Evolutionary conservation across 495 filamentous ascomycete genomes (phyloP).

Genomic region (Symbiotaphrina buchneri): DNA sequence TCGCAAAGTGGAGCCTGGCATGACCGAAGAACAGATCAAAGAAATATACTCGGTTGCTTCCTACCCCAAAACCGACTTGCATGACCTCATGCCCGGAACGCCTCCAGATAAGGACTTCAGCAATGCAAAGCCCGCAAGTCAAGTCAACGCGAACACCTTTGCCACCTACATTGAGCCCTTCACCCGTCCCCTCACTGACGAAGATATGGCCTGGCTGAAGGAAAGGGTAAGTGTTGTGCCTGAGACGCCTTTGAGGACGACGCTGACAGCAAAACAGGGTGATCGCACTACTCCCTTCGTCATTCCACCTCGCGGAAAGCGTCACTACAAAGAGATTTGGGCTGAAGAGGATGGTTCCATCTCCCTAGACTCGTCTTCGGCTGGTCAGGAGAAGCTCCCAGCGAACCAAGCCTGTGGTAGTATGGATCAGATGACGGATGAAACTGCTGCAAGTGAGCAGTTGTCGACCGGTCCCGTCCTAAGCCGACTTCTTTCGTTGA

Average conservation of each 20-base stretch:
- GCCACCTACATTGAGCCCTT: slow-evolving; percentile 73
- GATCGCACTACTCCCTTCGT: slow-evolving; percentile 66
- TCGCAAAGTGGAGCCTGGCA: slow-evolving; percentile 37
- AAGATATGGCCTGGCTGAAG: slow-evolving; percentile 82
- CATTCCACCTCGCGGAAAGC: slow-evolving; percentile 67
- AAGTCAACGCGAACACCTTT: slow-evolving; percentile 82
- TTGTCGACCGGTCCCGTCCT: slow-evolving; percentile 75
- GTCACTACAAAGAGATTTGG: slow-evolving; percentile 76
- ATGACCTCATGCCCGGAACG: slow-evolving; percentile 65
- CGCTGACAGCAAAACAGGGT: slow-evolving; percentile 23
- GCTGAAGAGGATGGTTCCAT: slow-evolving; percentile 72
- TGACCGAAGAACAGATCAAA: slow-evolving; percentile 35
- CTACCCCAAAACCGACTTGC: slow-evolving; percentile 62
- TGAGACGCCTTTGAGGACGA: neutral
- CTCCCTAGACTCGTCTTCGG: slow-evolving; percentile 34
- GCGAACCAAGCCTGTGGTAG: slow-evolving; percentile 66
- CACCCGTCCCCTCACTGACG: slow-evolving; percentile 75
- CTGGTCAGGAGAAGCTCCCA: slow-evolving; percentile 37
- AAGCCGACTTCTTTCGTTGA: slow-evolving; percentile 56
- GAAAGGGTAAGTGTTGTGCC: slow-evolving; percentile 32
- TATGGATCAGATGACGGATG: slow-evolving; percentile 70
- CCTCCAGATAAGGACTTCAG: slow-evolving; percentile 89
- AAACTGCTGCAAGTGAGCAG: slow-evolving; percentile 65
- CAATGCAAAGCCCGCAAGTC: slow-evolving; percentile 78
- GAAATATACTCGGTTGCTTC: slow-evolving; percentile 61